Base-by-base conservation (phyloP, 31 red algal genomes). In the Porphyra umbilicalis region DNA sequence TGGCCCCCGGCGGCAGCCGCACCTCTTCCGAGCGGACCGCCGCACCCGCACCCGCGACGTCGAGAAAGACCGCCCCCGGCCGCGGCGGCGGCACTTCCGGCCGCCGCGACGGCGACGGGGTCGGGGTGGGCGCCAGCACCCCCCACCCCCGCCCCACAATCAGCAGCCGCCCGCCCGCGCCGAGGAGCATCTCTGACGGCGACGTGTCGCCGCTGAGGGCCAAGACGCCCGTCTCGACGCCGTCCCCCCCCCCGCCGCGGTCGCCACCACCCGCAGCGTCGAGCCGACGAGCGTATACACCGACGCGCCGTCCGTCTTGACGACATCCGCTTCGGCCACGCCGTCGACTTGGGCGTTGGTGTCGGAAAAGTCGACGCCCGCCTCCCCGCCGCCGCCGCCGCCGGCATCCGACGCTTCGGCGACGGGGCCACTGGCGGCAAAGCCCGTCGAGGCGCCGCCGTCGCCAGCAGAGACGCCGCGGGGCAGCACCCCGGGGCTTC, bases 261-360 rank as follows among this genome's bases (percentile, higher is more conserved):
- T 85, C 71, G 83, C 37, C 1, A 87, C 76, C 35, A 84, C 80
- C n/a, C n/a, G n/a, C n/a, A n/a, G n/a, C n/a, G n/a, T n/a, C n/a
- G n/a, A n/a, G n/a, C n/a, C n/a, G n/a, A 39, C 78, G 33, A 92
- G 38, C 14, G 85, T 88, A 79, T 85, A 88, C 38, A 88, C 82
- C 39, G 85, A 81, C 34, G 38, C 46, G 76, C 86, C 90, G 57
- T 93, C 90, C 2, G 90, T 93, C 90, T 92, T 92, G 81, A 92
- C 80, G 39, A 87, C 84, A 38, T 92, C 90, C 20, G 90, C 83
- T 44, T 92, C 90, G 35, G 86, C 90, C 25, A 92, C 90, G 36
- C 84, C 84, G 0, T n/a, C 40, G 11, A 86, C 90, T 77, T 92
- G 90, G 76, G 84, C 84, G 82, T 92, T 92, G 0, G 90, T 92